These are phyloP conservation scores for Neltuma alba DNA, from an alignment of 306 rosid genomes.

Conservation along the genomic window DNA sequence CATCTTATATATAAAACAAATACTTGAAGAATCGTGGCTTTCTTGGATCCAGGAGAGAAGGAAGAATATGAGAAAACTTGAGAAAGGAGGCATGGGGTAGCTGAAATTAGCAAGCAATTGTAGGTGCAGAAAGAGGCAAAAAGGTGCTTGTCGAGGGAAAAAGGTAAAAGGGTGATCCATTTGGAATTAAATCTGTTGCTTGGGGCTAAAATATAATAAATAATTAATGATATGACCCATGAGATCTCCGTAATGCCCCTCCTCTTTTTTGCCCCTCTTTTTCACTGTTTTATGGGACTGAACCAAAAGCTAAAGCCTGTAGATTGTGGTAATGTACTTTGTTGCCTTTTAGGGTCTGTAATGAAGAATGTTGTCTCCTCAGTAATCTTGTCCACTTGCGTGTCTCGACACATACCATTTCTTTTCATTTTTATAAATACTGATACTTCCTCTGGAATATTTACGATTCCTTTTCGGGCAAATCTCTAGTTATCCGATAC, in stretches of 20 bases:
- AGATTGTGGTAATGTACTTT: conserved; percentile 21
- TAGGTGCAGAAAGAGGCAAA: conserved; percentile 54
- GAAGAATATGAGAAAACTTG: conserved; percentile 96
- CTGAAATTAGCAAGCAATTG: conserved; percentile 88
- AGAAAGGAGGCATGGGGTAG: conserved; percentile 82
- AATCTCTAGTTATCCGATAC: conserved; percentile 16
- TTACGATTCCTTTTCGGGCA: conserved; percentile 36
- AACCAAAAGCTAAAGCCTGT: conserved; percentile 61
- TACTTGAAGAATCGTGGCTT: conserved; percentile 74
- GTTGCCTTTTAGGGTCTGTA: conserved; percentile 45
- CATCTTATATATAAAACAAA: conserved; percentile 34
- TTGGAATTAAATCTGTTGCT: conserved; percentile 53
- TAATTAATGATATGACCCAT: background rate
- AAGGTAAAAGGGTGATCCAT: conserved; percentile 58
- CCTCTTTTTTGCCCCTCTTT: conserved; percentile 32
- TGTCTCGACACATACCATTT: conserved; percentile 3
- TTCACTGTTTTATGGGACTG: conserved; percentile 65
- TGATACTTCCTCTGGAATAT: conserved; percentile 35
- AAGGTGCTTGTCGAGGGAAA: conserved; percentile 46
- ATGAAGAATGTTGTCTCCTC: conserved; percentile 61
- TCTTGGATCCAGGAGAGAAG: conserved; percentile 83
- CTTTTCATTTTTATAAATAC: conserved; percentile 29
- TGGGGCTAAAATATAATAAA: conserved; percentile 16
- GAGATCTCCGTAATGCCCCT: conserved; percentile 6
- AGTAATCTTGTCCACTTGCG: conserved; percentile 21